phyloP scores from a whole-genome alignment of 2,329 filamentous ascomycete genomes.

The Proliferodiscus dingleyae region DNA sequence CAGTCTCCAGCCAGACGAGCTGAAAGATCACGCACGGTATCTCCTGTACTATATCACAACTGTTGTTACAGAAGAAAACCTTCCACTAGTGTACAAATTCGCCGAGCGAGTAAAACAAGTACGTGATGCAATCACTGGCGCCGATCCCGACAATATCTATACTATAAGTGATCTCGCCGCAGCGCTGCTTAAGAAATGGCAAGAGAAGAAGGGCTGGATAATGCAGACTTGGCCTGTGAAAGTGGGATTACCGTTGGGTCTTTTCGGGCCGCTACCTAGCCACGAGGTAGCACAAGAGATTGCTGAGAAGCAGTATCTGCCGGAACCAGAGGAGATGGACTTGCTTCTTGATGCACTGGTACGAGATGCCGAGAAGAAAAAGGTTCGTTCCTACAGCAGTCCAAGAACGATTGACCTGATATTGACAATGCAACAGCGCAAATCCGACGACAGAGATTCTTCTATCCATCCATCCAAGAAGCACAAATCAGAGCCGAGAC shows the following conservation, averaged over 20 bases:
- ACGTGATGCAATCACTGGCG: slow-evolving; percentile 67
- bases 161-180: slow-evolving; percentile 84
- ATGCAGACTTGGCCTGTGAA: slow-evolving; percentile 81
- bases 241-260: slow-evolving; percentile 70
- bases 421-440: slow-evolving; percentile 27
- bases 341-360: slow-evolving; percentile 60
- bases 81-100: slow-evolving; percentile 85
- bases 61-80: slow-evolving; percentile 79
- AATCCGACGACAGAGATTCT: slow-evolving; percentile 22
- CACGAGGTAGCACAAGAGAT: slow-evolving; percentile 79
- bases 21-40: slow-evolving; percentile 81
- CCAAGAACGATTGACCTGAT: slow-evolving; percentile 6
- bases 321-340: slow-evolving; percentile 69
- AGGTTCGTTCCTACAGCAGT: slow-evolving; percentile 32
- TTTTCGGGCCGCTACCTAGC: slow-evolving; percentile 71
- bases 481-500: slow-evolving; percentile 20
- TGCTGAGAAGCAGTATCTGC: slow-evolving; percentile 78
- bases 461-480: slow-evolving; percentile 22
- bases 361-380: slow-evolving; percentile 60
- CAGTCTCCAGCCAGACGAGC: slow-evolving; percentile 56
- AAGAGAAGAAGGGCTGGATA: slow-evolving; percentile 79
- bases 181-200: slow-evolving; percentile 75
- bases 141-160: slow-evolving; percentile 71
- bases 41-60: slow-evolving; percentile 82
- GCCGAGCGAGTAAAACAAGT: slow-evolving; percentile 91